Conservation (phyloP, 140 eudicot genomes). For the Cichorium intybus region DNA sequence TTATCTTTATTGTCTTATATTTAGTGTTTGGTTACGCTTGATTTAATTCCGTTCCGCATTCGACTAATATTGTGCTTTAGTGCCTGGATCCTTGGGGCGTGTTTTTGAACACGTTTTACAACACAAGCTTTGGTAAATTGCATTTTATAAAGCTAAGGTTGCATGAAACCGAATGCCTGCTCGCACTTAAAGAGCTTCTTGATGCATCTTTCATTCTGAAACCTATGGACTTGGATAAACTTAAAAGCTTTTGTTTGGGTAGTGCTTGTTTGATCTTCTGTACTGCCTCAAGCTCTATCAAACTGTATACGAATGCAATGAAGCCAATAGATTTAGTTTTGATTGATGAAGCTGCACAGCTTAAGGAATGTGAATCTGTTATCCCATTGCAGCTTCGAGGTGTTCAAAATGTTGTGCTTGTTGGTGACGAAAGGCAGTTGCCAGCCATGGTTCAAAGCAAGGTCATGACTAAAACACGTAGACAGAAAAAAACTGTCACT, state of each 20-base stretch:
- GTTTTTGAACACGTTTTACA: no score
- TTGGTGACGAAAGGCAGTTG: conserved; percentile 55
- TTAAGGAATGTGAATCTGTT: conserved; percentile 50
- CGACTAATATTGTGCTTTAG: no score
- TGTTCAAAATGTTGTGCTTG: conserved; percentile 33
- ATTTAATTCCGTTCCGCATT: no score
- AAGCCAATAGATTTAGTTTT: conserved; percentile 33
- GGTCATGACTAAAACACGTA: conserved; percentile 8
- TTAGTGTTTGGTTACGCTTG: no score
- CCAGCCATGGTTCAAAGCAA: conserved; percentile 59
- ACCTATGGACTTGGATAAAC: neutral
- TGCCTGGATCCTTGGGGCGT: no score
- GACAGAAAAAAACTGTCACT: no score
- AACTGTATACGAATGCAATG: conserved; percentile 17
- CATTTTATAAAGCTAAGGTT: neutral
- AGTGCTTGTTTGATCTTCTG: conserved; percentile 40
- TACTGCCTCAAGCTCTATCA: conserved; percentile 45
- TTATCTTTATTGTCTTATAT: no score
- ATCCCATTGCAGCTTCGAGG: conserved; percentile 50
- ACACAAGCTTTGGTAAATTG: neutral
- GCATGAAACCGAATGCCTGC: conserved; percentile 26
- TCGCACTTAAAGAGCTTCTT: conserved; percentile 24
- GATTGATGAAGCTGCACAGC: conserved; percentile 54
- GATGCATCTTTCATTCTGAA: conserved; percentile 7
- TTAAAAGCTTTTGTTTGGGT: conserved; percentile 22